Percentiles rank a stretch among this genome's conserved stretches.
These are phyloP conservation scores for Phenoliferia sp. DNA, from an alignment of 1,284 basidiomycete species.

Conservation along the genomic window DNA sequence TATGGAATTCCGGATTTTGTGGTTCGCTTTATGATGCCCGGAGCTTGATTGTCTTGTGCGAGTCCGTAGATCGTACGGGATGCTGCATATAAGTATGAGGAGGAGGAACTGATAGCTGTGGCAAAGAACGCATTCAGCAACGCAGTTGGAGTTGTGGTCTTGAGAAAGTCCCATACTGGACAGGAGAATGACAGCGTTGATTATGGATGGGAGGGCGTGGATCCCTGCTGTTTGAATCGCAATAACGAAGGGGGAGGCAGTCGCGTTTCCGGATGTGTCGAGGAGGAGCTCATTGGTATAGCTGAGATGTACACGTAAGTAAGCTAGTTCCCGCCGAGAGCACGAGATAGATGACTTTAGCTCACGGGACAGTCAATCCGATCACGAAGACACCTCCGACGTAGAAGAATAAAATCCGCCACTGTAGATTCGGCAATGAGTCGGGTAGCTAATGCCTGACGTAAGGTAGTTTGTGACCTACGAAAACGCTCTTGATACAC, in stretches of 20 bases:
- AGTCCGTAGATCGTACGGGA: constrained; percentile 66
- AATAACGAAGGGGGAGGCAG: constrained; percentile 69
- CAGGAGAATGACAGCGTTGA: constrained; percentile 62
- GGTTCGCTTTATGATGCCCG: constrained; percentile 54
- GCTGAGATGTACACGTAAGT: background rate
- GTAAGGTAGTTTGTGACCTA: too few species aligned
- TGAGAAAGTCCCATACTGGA: constrained; percentile 38
- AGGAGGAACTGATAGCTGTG: constrained; percentile 61
- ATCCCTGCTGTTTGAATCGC: constrained; percentile 71
- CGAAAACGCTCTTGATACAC: constrained; percentile 61
- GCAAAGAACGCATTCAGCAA: constrained; percentile 63
- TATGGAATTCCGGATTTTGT: constrained; percentile 69
- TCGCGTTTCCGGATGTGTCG: constrained; percentile 39
- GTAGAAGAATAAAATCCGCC: constrained; percentile 52
- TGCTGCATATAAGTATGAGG: constrained; percentile 67
- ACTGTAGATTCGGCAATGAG: background rate
- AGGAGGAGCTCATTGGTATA: constrained; percentile 56
- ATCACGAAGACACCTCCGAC: constrained; percentile 47
- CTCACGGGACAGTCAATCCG: constrained; percentile 69
- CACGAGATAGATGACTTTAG: constrained; percentile 57
- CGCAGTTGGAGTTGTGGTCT: constrained; percentile 60
- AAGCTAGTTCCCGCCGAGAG: constrained; percentile 41
- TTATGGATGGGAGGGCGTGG: constrained; percentile 59
- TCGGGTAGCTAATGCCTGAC: constrained; percentile 23
- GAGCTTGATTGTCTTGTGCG: constrained; percentile 61